phyloP scores from a whole-genome alignment of 257 asterid genomes.

The Plantago ovata region DNA sequence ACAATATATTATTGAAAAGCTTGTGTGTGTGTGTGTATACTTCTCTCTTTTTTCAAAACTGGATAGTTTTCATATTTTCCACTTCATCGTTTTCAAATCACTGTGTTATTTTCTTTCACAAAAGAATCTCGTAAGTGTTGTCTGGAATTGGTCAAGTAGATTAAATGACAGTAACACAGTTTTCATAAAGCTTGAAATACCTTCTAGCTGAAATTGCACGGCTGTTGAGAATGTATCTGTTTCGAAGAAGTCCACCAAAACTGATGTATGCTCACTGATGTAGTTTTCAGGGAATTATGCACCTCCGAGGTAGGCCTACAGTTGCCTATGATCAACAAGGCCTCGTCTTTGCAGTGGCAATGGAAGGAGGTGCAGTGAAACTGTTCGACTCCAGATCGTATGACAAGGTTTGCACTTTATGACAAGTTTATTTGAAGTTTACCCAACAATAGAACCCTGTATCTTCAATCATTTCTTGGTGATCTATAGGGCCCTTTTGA shows the following conservation, averaged over 20 bases:
- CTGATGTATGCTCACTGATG: constrained; percentile 63
- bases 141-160: background rate
- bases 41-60: background rate
- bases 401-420: constrained; percentile 62
- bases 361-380: constrained; percentile 98
- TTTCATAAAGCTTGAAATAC: background rate
- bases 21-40: background rate
- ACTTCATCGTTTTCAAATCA: background rate
- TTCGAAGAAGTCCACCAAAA: constrained; percentile 20
- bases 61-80: background rate
- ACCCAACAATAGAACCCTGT: constrained; percentile 8
- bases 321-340: constrained; percentile 99
- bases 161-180: background rate
- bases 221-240: constrained; percentile 9
- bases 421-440: background rate
- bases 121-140: background rate
- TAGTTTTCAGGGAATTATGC: constrained; percentile 89
- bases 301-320: constrained; percentile 87
- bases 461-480: constrained; percentile 1
- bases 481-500: constrained; percentile 85
- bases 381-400: constrained; percentile 87
- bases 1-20: background rate
- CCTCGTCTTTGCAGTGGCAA: constrained; percentile 92
- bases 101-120: constrained; percentile 3
- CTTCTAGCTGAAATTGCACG: constrained; percentile 1